phyloP scores from a whole-genome alignment of 495 filamentous ascomycete genomes.

The Penicillium parvum region DNA sequence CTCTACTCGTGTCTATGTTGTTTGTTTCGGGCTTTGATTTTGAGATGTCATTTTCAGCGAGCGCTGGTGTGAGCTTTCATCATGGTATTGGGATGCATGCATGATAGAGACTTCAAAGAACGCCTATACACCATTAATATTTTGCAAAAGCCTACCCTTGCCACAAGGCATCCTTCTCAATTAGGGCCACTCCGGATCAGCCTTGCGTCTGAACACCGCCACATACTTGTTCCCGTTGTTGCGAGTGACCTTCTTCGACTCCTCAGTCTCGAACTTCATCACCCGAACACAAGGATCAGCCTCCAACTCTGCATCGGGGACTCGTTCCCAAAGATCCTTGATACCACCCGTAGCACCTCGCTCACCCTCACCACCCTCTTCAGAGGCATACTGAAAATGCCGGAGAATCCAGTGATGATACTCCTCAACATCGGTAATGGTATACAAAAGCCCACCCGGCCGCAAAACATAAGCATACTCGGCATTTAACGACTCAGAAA shows the following conservation, averaged over 20 bases:
- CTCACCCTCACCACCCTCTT: constrained; percentile 22
- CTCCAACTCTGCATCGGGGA: constrained; percentile 60
- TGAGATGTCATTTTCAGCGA: background rate
- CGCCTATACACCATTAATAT: constrained; percentile 15
- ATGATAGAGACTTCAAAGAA: constrained; percentile 7
- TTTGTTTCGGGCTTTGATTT: background rate
- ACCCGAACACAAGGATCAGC: constrained; percentile 70
- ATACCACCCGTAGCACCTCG: constrained; percentile 37
- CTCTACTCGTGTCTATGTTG: constrained; percentile 10
- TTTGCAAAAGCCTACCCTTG: background rate
- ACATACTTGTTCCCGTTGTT: constrained; percentile 87
- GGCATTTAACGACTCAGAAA: constrained; percentile 78
- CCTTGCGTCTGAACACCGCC: constrained; percentile 73
- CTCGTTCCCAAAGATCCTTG: constrained; percentile 50
- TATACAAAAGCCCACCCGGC: constrained; percentile 84
- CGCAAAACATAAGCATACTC: constrained; percentile 89
- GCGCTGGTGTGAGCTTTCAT: constrained; percentile 7
- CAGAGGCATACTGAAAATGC: constrained; percentile 58
- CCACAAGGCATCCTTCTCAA: background rate
- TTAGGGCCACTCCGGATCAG: constrained; percentile 68
- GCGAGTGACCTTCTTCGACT: constrained; percentile 93
- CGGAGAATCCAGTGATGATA: constrained; percentile 87
- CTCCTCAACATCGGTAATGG: constrained; percentile 95
- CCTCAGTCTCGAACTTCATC: constrained; percentile 87
- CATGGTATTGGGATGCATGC: constrained; percentile 18